These are phyloP conservation scores for Catharanthus roseus DNA, from an alignment of 257 asterid genomes.

Conservation along the genomic window DNA sequence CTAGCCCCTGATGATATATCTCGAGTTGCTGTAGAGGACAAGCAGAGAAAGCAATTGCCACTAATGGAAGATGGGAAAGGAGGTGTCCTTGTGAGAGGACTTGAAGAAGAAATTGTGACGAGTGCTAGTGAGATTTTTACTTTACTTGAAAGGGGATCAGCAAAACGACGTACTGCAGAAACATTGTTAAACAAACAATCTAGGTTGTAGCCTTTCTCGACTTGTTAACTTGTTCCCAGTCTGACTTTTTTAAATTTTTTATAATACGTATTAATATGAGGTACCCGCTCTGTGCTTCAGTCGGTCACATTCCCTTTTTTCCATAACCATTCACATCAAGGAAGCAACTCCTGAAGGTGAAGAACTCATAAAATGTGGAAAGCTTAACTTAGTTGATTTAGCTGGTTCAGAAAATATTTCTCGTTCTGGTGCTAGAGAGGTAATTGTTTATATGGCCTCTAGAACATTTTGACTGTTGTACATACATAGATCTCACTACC, in stretches of 20 bases:
- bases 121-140: conserved; percentile 71
- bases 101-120: conserved; percentile 80
- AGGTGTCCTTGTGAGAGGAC: conserved; percentile 84
- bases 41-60: conserved; percentile 75
- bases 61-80: conserved; percentile 95
- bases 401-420: conserved; percentile 94
- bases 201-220: conserved; percentile 39
- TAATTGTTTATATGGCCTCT: conserved; percentile 9
- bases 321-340: conserved; percentile 86
- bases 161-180: conserved; percentile 86
- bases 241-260: background rate
- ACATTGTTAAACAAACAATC: conserved; percentile 83
- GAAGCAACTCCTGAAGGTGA: conserved; percentile 93
- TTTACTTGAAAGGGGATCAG: conserved; percentile 76
- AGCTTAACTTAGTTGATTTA: conserved; percentile 81
- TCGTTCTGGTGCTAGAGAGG: conserved; percentile 96
- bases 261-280: background rate
- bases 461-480: background rate
- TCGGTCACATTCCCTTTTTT: conserved; percentile 91
- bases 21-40: conserved; percentile 55
- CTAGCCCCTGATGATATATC: conserved; percentile 77
- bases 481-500: background rate
- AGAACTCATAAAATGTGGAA: conserved; percentile 85
- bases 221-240: background rate
- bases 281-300: conserved; percentile 37